Percentiles rank a stretch among this genome's conserved stretches.
phyloP scores from a whole-genome alignment of 1,284 basidiomycete species.

The Trichosporon coremiiforme region DNA sequence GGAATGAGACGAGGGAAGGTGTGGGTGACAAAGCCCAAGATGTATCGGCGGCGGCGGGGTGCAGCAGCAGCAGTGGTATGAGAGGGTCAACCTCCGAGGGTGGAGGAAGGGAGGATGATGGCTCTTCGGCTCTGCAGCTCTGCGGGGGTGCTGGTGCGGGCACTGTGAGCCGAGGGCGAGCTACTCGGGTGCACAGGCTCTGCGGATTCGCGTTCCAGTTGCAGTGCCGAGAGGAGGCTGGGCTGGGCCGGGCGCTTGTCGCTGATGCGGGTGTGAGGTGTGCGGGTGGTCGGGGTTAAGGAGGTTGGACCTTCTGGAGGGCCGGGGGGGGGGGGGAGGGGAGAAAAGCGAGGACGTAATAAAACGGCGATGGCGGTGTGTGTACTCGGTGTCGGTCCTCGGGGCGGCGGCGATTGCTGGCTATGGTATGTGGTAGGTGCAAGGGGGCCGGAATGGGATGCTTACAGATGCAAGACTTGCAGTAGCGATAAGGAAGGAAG shows the following conservation, averaged over 20 bases:
- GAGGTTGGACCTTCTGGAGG: background rate
- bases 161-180: background rate
- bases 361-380: slow-evolving; percentile 7
- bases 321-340: background rate
- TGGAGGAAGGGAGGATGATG: background rate
- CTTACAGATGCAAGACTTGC: background rate
- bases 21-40: background rate
- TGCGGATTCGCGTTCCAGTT: background rate
- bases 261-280: background rate
- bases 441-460: background rate
- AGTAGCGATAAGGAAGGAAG: background rate
- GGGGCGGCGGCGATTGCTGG: background rate
- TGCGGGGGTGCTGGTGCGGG: slow-evolving; percentile 7
- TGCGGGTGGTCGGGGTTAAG: slow-evolving; percentile 7
- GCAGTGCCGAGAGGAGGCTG: background rate
- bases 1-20: background rate
- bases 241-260: slow-evolving; percentile 5
- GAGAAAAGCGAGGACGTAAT: slow-evolving; percentile 1
- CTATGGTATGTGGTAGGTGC: background rate
- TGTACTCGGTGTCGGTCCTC: background rate
- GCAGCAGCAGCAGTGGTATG: background rate
- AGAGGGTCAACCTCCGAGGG: background rate
- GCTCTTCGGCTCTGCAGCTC: background rate
- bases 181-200: background rate
- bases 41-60: background rate